Evolutionary conservation across 169 alveolate species (phyloP), one percentile per base, ranked within the genome.

Genomic region (Babesia sp.): DNA sequence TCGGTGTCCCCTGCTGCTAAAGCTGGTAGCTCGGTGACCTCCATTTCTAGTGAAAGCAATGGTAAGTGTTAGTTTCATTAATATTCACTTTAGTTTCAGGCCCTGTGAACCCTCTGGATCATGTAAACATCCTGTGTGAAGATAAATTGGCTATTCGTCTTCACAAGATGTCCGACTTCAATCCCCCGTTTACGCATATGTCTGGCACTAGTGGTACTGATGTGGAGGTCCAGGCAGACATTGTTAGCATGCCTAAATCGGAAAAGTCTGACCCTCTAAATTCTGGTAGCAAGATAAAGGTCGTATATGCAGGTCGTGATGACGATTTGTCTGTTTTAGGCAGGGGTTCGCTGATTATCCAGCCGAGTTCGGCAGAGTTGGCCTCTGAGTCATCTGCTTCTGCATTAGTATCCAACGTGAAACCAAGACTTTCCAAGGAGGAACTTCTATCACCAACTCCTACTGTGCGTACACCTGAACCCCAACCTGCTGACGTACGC

Each of bases 221-320:
- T n/a, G 82, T 78, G n/a, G 82, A 78, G 67, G 67, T 69, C 16
- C 86, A 78, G 44, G 68, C 86, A 8, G 86, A 78, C 20, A 24
- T 18, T 16, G 54, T 28, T 1, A 12, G 26, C 54, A 0, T 12
- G 12, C 37, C 59, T 2, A 37, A 64, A 14, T 12, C 22, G 5
- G 42, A 6, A 48, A 3, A 16, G 24, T n/a, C 22, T 7, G 74
- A 64, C 34, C 44, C 44, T 14, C 48, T 50, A 22, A 45, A 50
- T 16, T 29, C 46, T 18, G 37, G 14, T n/a, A 28, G 63, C 1
- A 64, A 45, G 51, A 36, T 64, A 3, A 64, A 37, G 74, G 74
- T 64, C 4, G 74, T 64, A 0, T 64, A 64, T 34, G 51, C 74
- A n/a, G 74, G 74, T 24, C 44, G 33, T 8, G 34, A 3, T 34